Evolutionary conservation across 208 protist genomes (phyloP), one percentile per base, ranked within the genome.

Genomic region (Leishmania arabica): DNA sequence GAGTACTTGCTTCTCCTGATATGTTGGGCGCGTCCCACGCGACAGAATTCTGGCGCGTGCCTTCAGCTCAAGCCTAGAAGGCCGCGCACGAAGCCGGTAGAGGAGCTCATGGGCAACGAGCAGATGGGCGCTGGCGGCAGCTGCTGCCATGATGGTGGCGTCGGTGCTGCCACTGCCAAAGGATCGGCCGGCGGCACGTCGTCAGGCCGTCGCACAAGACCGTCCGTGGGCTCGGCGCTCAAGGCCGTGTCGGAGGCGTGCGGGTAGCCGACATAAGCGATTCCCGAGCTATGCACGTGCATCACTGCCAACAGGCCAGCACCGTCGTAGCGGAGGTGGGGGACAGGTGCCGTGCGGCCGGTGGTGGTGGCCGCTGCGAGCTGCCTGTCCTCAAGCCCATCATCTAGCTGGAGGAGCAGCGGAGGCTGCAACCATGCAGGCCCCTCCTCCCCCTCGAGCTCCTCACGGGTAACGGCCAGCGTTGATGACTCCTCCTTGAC

Each of bases 251-350:
- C 58, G 24, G 70, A 47, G 11, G n/a, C 78, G 15, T 64, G 37
- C 0, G 82, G 65, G 65, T 83, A 87, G 37, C 81, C 93, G 19
- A 93, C 86, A 78, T 96, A 96, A 2, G 87, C 85, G 17, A 90
- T 84, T 53, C 89, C 91, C 15, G 83, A 86, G 53, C 84, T 75
- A n/a, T 89, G 82, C 27, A 96, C 80, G 84, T 93, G 94, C 66
- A 95, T 73, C 47, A 92, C 89, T 13, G 90, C 93, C 34, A 95
- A 78, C 13, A 96, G 74, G 17, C 93, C 93, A 8, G 81, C 42
- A 27, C 17, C 37, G 42, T 85, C 83, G 78, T 93, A 89, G 27
- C 82, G 72, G 53, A 84, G n/a, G 21, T 51, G 56, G 15, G 9
- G 56, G 24, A n/a, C 24, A 62, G 74, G 56, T 9, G 53, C 9